These are phyloP conservation scores for Phytophthora foliorum DNA, from an alignment of 352 stramenopile species.

Conservation along the genomic window DNA sequence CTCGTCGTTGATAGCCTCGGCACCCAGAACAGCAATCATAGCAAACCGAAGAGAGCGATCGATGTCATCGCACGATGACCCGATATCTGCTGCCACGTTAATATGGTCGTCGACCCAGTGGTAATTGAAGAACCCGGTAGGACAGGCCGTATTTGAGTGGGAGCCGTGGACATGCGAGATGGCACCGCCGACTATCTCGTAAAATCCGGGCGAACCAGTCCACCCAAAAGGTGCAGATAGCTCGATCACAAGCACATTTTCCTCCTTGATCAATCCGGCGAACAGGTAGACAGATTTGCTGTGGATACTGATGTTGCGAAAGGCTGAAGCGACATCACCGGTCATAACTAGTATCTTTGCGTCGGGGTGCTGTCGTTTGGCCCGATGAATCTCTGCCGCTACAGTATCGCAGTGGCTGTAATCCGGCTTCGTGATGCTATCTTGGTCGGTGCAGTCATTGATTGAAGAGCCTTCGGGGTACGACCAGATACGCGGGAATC, in stretches of 20 bases:
- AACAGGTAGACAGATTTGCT: conserved; percentile 28
- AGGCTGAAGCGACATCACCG: conserved; percentile 18
- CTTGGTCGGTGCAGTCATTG: too few species aligned
- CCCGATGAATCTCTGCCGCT: conserved; percentile 6
- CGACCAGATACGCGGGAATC: conserved; percentile 10
- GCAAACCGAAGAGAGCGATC: too few species aligned
- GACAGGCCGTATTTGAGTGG: not conserved
- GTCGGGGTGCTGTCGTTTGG: not conserved
- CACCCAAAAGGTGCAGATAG: conserved; percentile 22
- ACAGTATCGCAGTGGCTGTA: conserved; percentile 29
- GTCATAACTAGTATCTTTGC: conserved; percentile 3
- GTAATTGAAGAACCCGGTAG: conserved; percentile 22
- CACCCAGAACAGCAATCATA: too few species aligned
- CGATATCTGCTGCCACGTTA: conserved; percentile 5
- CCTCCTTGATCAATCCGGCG: conserved; percentile 16
- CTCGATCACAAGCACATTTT: conserved; percentile 32
- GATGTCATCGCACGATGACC: too few species aligned
- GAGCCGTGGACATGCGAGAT: conserved; percentile 20
- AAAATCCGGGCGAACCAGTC: conserved; percentile 20
- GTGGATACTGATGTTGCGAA: conserved; percentile 24
- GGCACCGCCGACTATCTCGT: conserved; percentile 20
- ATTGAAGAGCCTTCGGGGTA: conserved; percentile 8
- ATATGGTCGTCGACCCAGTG: conserved; percentile 35
- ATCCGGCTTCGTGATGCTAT: conserved; percentile 22
- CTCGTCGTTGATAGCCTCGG: too few species aligned